Evolutionary conservation across 345 rosid genomes (phyloP).

Genomic region (Populus davidiana): DNA sequence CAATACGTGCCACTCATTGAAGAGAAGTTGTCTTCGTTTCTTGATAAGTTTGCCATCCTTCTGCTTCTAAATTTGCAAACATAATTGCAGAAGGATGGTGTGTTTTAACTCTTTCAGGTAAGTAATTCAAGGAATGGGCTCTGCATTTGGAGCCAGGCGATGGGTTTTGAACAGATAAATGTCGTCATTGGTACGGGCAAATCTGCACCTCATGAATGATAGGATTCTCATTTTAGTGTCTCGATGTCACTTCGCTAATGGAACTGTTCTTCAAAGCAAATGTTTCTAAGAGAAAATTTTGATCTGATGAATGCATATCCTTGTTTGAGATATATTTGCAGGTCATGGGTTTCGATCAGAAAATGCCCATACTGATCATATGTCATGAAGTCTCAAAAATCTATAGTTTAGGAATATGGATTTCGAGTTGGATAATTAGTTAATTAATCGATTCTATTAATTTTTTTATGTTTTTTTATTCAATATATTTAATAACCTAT

Average conservation of each 20-base stretch:
- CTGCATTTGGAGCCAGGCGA: constrained; percentile 14
- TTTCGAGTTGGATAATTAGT: too few species aligned
- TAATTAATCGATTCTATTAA: accelerated
- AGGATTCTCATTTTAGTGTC: neutral
- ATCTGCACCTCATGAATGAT: neutral
- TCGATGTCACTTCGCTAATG: neutral
- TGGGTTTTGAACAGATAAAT: constrained; percentile 9
- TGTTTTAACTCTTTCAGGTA: neutral
- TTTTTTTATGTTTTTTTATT: too few species aligned
- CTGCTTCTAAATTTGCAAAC: constrained; percentile 12
- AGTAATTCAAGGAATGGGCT: constrained; percentile 27
- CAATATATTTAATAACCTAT: accelerated
- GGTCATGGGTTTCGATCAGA: constrained; percentile 6
- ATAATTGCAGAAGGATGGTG: constrained; percentile 5
- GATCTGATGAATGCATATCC: neutral
- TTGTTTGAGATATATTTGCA: neutral
- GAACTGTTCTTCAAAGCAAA: neutral
- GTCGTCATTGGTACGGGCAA: neutral
- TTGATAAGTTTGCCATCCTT: constrained; percentile 21
- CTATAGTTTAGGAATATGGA: accelerated
- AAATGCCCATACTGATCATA: neutral
- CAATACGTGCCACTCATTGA: neutral
- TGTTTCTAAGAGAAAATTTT: neutral
- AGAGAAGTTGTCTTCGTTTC: neutral
- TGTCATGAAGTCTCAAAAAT: too few species aligned